Conservation (phyloP, 2,329 filamentous ascomycete genomes). For the Dryadomyces sulphureus region DNA sequence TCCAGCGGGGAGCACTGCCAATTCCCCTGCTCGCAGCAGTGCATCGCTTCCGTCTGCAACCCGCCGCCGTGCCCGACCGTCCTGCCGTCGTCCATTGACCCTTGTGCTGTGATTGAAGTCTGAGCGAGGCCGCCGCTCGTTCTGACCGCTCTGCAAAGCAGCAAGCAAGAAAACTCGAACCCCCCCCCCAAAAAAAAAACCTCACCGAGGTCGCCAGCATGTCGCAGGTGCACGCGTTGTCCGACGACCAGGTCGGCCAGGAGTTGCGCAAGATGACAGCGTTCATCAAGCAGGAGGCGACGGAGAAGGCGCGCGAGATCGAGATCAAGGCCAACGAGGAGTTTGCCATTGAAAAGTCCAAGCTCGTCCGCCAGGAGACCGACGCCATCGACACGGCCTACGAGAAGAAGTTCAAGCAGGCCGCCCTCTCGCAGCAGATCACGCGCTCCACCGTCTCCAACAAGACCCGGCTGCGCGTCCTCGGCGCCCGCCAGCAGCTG, state of each 20-base stretch:
- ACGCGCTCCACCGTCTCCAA: conserved; percentile 91
- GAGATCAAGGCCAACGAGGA: conserved; percentile 97
- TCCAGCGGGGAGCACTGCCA: too few species aligned
- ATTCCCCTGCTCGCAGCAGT: too few species aligned
- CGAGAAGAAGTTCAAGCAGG: conserved; percentile 99
- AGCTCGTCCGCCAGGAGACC: conserved; percentile 92
- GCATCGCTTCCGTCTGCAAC: too few species aligned
- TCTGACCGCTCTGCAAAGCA: too few species aligned
- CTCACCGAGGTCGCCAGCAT: conserved; percentile 38
- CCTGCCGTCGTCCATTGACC: too few species aligned
- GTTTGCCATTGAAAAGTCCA: conserved; percentile 97
- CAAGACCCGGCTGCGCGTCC: conserved; percentile 82
- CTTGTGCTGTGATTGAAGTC: too few species aligned
- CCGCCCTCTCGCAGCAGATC: conserved; percentile 97
- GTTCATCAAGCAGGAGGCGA: conserved; percentile 97
- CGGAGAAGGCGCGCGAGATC: conserved; percentile 94
- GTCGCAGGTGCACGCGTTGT: conserved; percentile 88
- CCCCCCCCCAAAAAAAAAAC: conserved; percentile 5
- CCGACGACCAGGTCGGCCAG: conserved; percentile 95
- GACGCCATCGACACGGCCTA: conserved; percentile 82
- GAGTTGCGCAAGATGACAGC: conserved; percentile 99
- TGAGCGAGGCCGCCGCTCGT: too few species aligned
- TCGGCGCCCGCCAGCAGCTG: conserved; percentile 76
- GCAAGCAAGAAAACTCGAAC: not conserved
- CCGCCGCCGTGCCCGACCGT: too few species aligned